A percentile compares a stretch with the other conserved stretches of the same genome.
Evolutionary conservation across 208 protist species (phyloP).

Genomic region (Leishmania guyanensis): DNA sequence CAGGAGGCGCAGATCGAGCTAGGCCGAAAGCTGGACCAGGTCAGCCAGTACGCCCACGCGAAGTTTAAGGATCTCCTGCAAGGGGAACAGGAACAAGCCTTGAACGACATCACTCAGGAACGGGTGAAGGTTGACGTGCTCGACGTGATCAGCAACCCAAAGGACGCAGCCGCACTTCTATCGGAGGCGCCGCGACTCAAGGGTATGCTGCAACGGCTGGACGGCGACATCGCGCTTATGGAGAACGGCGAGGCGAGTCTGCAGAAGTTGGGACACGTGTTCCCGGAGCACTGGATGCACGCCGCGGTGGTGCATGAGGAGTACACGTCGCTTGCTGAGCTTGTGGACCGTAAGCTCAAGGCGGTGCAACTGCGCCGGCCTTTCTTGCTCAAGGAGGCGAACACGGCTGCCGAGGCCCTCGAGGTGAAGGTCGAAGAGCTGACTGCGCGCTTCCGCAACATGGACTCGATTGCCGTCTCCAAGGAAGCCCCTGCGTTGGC

Average conservation of each 20-base stretch:
- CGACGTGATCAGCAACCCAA: conserved; percentile 89
- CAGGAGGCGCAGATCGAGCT: conserved; percentile 87
- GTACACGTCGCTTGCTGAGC: conserved; percentile 92
- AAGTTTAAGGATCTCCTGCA: conserved; percentile 88
- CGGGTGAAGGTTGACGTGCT: conserved; percentile 76
- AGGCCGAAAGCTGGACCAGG: conserved; percentile 79
- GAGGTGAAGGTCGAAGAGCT: conserved; percentile 58
- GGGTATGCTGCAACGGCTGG: conserved; percentile 54
- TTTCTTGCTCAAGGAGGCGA: conserved; percentile 63
- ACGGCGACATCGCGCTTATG: conserved; percentile 71
- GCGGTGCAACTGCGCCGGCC: conserved; percentile 79
- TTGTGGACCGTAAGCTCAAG: conserved; percentile 92
- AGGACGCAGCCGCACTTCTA: conserved; percentile 74
- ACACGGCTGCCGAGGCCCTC: conserved; percentile 56
- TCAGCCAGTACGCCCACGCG: conserved; percentile 73
- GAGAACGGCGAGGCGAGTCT: conserved; percentile 87
- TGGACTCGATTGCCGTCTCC: conserved; percentile 45
- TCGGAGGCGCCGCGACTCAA: conserved; percentile 78
- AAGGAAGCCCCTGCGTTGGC: conserved; percentile 38
- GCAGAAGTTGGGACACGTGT: conserved; percentile 84
- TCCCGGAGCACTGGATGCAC: conserved; percentile 94
- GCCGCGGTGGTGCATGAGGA: conserved; percentile 91
- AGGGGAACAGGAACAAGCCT: conserved; percentile 58
- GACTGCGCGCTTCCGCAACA: conserved; percentile 42
- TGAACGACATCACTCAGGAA: conserved; percentile 53